Conservation (phyloP, 306 rosid genomes). For the Cicer pinnatifidum region DNA sequence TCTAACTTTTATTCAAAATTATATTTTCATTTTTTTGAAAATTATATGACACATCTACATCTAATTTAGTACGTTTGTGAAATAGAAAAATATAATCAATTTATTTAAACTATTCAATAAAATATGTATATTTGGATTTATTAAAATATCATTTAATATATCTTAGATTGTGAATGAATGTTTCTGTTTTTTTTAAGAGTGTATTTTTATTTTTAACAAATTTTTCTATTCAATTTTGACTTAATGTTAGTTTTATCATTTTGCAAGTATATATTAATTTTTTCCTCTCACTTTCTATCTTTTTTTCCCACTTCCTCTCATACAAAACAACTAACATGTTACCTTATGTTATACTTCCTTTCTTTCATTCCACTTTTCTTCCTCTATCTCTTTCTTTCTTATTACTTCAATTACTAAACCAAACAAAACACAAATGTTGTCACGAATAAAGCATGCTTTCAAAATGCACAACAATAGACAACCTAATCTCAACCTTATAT, state of each 20-base stretch:
- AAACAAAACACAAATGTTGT: background rate
- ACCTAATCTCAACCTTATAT: constrained; percentile 57
- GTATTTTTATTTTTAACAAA: background rate
- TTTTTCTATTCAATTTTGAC: background rate
- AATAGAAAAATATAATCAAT: no score
- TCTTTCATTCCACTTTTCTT: background rate
- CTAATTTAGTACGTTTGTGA: background rate
- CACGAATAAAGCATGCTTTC: constrained; percentile 33
- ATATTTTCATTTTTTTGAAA: background rate
- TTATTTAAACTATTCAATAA: no score
- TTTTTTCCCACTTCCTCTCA: background rate
- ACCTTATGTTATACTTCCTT: no score
- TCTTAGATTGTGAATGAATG: background rate
- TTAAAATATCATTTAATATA: background rate
- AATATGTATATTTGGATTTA: no score
- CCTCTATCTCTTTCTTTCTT: background rate
- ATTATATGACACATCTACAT: background rate
- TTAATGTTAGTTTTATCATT: background rate
- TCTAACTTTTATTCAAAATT: background rate
- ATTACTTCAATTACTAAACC: background rate
- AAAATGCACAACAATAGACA: constrained; percentile 52
- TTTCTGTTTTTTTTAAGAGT: background rate
- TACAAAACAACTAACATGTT: background rate
- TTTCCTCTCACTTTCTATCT: background rate
- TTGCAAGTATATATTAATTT: background rate